Conservation (phyloP, 345 rosid genomes). For the Litchi chinensis region DNA sequence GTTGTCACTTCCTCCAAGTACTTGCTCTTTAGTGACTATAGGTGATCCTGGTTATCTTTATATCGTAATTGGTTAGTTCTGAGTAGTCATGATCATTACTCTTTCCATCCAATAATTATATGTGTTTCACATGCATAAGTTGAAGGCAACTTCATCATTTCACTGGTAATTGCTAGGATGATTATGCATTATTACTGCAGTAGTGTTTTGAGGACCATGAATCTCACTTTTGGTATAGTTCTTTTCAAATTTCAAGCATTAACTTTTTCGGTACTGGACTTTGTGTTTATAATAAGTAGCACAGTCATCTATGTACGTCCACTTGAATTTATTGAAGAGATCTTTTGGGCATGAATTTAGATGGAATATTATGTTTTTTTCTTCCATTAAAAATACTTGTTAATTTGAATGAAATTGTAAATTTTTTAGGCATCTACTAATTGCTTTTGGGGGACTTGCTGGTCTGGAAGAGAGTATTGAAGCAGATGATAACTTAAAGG, state of each 20-base stretch:
- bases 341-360: not conserved
- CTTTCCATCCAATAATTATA: not conserved
- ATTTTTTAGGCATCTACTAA: slow-evolving; percentile 68
- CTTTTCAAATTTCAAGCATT: not conserved
- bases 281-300: not conserved
- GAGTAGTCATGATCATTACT: not conserved
- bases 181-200: not conserved
- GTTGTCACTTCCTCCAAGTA: not conserved
- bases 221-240: not conserved
- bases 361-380: not conserved
- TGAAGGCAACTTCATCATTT: not conserved
- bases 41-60: not conserved
- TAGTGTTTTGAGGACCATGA: not conserved
- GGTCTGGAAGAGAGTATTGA: slow-evolving; percentile 85
- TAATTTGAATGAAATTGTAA: not conserved
- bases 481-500: slow-evolving; percentile 73
- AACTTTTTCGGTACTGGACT: not conserved
- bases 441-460: slow-evolving; percentile 97
- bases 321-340: not conserved
- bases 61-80: not conserved
- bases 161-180: not conserved
- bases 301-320: not conserved
- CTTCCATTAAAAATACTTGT: slow-evolving; percentile 2
- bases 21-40: not conserved
- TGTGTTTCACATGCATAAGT: not conserved